Evolutionary conservation across 2,329 filamentous ascomycete genomes (phyloP).

Genomic region (Botrytis pseudocinerea): DNA sequence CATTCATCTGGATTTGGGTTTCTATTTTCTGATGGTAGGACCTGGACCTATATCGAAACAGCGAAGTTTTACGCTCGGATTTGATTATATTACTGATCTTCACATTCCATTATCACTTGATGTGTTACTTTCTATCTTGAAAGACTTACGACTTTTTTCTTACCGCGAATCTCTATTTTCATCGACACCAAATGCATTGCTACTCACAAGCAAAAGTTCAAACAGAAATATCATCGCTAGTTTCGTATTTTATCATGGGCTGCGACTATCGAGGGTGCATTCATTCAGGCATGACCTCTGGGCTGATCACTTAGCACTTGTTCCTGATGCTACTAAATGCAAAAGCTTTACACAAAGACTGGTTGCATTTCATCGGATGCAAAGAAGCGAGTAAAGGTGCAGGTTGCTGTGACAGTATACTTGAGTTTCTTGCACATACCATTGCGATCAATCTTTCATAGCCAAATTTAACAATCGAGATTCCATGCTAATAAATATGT

Average conservation of each 20-base stretch:
- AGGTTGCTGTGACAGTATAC: background rate
- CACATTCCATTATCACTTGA: background rate
- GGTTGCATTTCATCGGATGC: rapidly evolving
- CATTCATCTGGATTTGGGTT: too few relatives aligned
- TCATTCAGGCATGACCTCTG: background rate
- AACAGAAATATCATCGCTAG: background rate
- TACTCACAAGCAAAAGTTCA: background rate
- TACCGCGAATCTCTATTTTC: background rate
- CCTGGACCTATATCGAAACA: background rate
- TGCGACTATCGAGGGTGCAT: background rate
- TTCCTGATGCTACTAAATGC: background rate
- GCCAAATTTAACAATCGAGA: background rate
- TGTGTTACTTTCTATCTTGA: too few relatives aligned
- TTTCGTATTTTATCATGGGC: background rate
- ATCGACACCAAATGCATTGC: background rate
- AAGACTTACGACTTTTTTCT: too few relatives aligned
- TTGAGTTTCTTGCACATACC: background rate
- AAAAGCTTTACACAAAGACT: background rate
- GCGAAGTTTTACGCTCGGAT: background rate
- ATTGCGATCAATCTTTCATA: background rate
- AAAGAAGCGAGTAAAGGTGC: background rate
- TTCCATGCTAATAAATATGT: background rate
- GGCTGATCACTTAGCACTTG: background rate
- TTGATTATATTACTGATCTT: background rate
- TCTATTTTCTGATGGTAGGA: background rate